Conservation (phyloP, 2,329 filamentous ascomycete species). For the Trichoderma cornu-damae region DNA sequence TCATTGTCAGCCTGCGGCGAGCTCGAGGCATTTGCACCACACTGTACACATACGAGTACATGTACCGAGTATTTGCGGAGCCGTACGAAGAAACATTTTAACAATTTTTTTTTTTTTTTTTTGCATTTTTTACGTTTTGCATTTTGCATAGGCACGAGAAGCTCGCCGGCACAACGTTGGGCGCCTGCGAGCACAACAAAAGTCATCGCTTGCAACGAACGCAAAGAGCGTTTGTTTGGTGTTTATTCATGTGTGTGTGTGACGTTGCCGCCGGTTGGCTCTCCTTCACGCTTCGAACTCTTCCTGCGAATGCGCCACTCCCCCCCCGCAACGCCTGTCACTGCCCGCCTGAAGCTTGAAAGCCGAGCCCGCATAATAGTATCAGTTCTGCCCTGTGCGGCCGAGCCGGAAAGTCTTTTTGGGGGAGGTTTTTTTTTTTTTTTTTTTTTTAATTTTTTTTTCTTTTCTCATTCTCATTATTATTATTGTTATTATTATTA, state of each 20-base stretch:
- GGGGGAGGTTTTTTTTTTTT: not conserved
- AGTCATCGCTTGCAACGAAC: too few species aligned
- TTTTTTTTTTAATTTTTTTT: not conserved
- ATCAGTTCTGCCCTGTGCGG: slow-evolving; percentile 17
- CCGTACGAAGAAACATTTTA: too few species aligned
- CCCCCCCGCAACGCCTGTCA: slow-evolving; percentile 11
- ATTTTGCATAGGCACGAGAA: not conserved
- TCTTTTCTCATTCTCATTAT: too few species aligned
- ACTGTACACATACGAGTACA: too few species aligned
- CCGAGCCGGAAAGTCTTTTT: slow-evolving; percentile 2
- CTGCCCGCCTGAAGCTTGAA: slow-evolving; percentile 8
- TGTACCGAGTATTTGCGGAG: too few species aligned
- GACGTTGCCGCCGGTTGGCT: not conserved
- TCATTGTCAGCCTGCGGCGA: not conserved
- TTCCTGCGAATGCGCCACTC: slow-evolving; percentile 23
- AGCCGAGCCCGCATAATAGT: not conserved
- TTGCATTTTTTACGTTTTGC: not conserved
- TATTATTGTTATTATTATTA: too few species aligned
- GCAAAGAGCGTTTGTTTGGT: too few species aligned
- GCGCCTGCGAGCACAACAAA: not conserved
- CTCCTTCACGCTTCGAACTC: not conserved
- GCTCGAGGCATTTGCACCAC: not conserved
- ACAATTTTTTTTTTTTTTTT: not conserved
- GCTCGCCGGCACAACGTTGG: not conserved
- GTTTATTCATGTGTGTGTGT: too few species aligned